Percentiles rank a stretch among this genome's conserved stretches.
Evolutionary conservation across 2,329 filamentous ascomycete genomes (phyloP).

Genomic region (Thielaviopsis musarum): DNA sequence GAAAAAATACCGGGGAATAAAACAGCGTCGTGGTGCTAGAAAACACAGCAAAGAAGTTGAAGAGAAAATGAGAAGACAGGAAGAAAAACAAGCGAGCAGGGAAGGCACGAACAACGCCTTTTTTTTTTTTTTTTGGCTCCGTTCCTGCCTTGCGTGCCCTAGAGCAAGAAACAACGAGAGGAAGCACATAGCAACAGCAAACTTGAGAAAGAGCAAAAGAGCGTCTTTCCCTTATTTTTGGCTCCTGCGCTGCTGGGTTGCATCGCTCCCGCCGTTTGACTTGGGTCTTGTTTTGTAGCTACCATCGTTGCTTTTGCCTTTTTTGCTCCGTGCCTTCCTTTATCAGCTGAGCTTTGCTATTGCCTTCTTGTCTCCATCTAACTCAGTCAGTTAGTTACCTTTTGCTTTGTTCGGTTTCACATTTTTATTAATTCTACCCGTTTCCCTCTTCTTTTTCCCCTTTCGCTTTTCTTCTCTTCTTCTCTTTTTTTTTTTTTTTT

Average conservation of each 20-base stretch:
- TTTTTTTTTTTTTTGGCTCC: not conserved
- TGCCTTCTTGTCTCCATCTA: not conserved
- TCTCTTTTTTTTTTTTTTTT: not conserved
- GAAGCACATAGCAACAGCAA: not conserved
- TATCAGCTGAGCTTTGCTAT: constrained; percentile 1
- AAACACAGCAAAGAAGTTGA: not conserved
- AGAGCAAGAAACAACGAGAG: not conserved
- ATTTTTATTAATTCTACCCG: constrained; percentile 5
- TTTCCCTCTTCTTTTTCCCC: not conserved
- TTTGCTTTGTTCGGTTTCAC: constrained; percentile 4
- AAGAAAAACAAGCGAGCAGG: not conserved
- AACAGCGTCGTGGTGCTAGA: too few species aligned
- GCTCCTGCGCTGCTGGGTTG: not conserved
- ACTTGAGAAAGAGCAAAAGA: not conserved
- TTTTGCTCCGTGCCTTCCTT: constrained; percentile 6
- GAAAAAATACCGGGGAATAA: too few species aligned
- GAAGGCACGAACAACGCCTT: not conserved
- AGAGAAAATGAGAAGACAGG: not conserved
- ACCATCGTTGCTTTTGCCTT: not conserved
- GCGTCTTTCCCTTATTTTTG: not conserved
- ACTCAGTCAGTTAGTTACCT: not conserved
- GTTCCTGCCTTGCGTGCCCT: not conserved
- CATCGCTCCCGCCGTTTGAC: not conserved
- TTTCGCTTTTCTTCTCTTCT: constrained; percentile 1
- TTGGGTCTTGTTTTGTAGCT: not conserved